Percentiles rank a stretch among this genome's conserved stretches.
These are phyloP conservation scores for Stereum hirsutum DNA, from an alignment of 1,284 basidiomycete species.

Conservation along the genomic window DNA sequence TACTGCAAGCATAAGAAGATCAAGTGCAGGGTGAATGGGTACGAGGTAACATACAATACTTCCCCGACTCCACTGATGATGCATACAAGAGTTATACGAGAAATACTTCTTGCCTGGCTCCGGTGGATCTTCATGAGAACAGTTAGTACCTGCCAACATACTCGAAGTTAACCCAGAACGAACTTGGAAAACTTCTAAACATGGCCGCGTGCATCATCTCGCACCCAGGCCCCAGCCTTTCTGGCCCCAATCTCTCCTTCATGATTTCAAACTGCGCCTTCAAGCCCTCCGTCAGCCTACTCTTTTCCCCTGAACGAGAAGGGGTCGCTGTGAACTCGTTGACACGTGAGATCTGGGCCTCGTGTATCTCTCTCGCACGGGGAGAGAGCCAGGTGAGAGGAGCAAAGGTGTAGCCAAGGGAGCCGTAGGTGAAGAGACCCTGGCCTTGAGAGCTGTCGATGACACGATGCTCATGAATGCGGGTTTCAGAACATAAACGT, in stretches of 20 bases:
- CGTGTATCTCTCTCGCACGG: slow-evolving; percentile 16
- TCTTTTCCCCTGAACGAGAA: slow-evolving; percentile 10
- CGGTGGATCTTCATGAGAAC: slow-evolving; percentile 16
- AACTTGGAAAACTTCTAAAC: slow-evolving; percentile 17
- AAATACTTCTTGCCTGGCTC: slow-evolving; percentile 22
- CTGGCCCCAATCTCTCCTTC: slow-evolving; percentile 22
- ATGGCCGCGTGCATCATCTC: slow-evolving; percentile 21
- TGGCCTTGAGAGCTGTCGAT: slow-evolving; percentile 9
- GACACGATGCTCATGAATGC: no score
- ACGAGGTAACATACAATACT: slow-evolving; percentile 21
- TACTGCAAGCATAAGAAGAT: not conserved
- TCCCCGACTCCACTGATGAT: slow-evolving; percentile 29
- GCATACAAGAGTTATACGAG: slow-evolving; percentile 21
- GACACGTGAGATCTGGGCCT: slow-evolving; percentile 18
- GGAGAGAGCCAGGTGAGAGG: slow-evolving; percentile 15
- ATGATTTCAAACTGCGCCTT: slow-evolving; percentile 26
- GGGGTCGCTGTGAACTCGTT: not conserved
- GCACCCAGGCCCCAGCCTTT: slow-evolving; percentile 16
- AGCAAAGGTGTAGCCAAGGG: slow-evolving; percentile 19
- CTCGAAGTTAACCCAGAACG: not conserved
- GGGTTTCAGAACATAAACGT: not conserved
- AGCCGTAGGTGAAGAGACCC: slow-evolving; percentile 20
- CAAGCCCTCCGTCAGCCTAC: slow-evolving; percentile 19
- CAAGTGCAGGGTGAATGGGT: not conserved
- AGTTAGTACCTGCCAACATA: not conserved